Evolutionary conservation across 805 yeast genomes (phyloP).

Genomic region (Candida silvicultrix): DNA sequence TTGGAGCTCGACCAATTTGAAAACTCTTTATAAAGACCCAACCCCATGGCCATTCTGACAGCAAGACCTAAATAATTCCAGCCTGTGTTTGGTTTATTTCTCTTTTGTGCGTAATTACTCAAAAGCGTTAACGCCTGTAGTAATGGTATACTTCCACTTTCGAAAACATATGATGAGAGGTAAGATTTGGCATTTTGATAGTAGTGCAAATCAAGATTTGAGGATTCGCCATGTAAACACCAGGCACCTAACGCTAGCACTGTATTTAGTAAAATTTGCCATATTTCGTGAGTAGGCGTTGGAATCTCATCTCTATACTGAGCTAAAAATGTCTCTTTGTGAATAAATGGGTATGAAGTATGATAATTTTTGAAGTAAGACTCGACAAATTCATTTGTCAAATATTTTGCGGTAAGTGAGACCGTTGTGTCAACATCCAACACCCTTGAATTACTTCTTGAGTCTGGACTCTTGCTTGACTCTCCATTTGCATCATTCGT

Average conservation of each 20-base stretch:
- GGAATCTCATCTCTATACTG: conserved; percentile 36
- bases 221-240: conserved; percentile 51
- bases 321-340: conserved; percentile 46
- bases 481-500: conserved; percentile 18
- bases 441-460: conserved; percentile 18
- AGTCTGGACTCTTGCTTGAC: conserved; percentile 14
- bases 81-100: conserved; percentile 61
- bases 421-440: conserved; percentile 20
- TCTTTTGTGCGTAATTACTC: conserved; percentile 56
- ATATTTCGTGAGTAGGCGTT: conserved; percentile 36
- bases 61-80: conserved; percentile 66
- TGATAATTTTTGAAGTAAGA: conserved; percentile 56
- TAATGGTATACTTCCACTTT: conserved; percentile 51
- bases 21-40: conserved; percentile 56
- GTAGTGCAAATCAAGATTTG: conserved; percentile 46
- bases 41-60: conserved; percentile 57
- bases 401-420: conserved; percentile 22
- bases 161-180: conserved; percentile 43
- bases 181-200: conserved; percentile 45
- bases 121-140: conserved; percentile 46
- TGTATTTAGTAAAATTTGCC: conserved; percentile 50
- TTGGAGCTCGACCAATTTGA: conserved; percentile 31
- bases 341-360: conserved; percentile 54
- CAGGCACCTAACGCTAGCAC: conserved; percentile 66
- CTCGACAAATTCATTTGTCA: conserved; percentile 32